Conservation (phyloP, 2,329 filamentous ascomycete genomes). For the Cordyceps sp. region DNA sequence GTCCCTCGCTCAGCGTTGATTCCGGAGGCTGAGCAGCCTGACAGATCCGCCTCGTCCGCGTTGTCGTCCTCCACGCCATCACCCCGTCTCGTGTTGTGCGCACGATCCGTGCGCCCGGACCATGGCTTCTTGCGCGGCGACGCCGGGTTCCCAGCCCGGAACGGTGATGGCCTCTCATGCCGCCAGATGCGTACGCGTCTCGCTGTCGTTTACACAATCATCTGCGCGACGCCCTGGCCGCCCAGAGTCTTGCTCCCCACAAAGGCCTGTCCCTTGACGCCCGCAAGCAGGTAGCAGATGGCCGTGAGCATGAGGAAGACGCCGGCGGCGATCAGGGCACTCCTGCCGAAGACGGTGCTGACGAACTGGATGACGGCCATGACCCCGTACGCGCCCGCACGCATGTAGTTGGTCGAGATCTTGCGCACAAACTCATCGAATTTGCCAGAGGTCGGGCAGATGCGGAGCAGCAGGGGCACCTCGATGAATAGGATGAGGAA, state of each 20-base stretch:
- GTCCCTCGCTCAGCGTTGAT: slow-evolving; percentile 16
- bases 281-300: slow-evolving; percentile 67
- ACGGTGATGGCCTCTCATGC: too few species aligned
- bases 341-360: slow-evolving; percentile 47
- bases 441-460: slow-evolving; percentile 81
- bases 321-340: slow-evolving; percentile 72
- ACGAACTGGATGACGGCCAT: slow-evolving; percentile 80
- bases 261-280: slow-evolving; percentile 69
- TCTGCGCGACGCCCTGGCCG: slow-evolving; percentile 84
- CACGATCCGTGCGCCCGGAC: too few species aligned
- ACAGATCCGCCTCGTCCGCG: too few species aligned
- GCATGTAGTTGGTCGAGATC: slow-evolving; percentile 94
- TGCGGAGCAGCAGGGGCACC: slow-evolving; percentile 85
- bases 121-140: too few species aligned
- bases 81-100: too few species aligned
- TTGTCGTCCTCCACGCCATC: too few species aligned
- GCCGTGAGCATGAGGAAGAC: slow-evolving; percentile 64
- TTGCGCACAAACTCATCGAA: slow-evolving; percentile 84
- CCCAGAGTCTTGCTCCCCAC: slow-evolving; percentile 91
- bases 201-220: slow-evolving; percentile 77
- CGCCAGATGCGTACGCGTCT: too few species aligned
- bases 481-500: slow-evolving; percentile 74
- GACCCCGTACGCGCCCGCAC: slow-evolving; percentile 66
- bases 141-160: too few species aligned
- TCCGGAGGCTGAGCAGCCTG: too few species aligned